A percentile compares a stretch with the other conserved stretches of the same genome.
phyloP scores from a whole-genome alignment of 345 rosid genomes.

The Eucalyptus guilfoylei region DNA sequence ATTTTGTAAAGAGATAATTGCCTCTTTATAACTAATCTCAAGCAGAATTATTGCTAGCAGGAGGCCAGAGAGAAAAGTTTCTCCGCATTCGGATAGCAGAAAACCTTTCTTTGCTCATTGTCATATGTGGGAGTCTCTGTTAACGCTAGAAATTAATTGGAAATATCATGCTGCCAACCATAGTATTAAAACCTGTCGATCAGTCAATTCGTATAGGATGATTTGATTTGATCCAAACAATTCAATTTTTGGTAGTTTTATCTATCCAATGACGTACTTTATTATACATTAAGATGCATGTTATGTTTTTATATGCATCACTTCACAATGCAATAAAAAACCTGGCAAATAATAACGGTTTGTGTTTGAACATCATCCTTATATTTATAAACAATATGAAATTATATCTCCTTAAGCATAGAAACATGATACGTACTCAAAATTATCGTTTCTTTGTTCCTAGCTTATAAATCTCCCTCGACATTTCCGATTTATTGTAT shows the following conservation, averaged over 20 bases:
- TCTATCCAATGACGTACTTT: neutral
- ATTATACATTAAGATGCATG: neutral
- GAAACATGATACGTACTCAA: neutral
- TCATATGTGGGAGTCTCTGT: neutral
- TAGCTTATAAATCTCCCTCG: neutral
- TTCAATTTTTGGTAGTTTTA: neutral
- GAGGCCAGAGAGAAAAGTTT: neutral
- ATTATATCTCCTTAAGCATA: neutral
- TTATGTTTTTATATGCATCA: neutral
- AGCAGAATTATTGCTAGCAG: neutral
- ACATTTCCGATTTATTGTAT: neutral
- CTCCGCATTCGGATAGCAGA: neutral
- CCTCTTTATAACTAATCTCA: neutral
- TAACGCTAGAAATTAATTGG: neutral
- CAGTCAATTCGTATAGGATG: neutral
- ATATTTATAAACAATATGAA: neutral
- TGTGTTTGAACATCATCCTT: neutral
- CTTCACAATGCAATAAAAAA: neutral
- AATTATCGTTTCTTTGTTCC: neutral
- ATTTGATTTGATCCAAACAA: neutral
- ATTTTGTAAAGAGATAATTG: neutral
- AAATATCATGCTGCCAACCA: neutral
- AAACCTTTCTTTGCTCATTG: neutral
- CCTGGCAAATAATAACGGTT: neutral
- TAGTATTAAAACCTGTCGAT: neutral